Base-by-base conservation (phyloP, 306 rosid species). In the Cucumis hystrix region DNA sequence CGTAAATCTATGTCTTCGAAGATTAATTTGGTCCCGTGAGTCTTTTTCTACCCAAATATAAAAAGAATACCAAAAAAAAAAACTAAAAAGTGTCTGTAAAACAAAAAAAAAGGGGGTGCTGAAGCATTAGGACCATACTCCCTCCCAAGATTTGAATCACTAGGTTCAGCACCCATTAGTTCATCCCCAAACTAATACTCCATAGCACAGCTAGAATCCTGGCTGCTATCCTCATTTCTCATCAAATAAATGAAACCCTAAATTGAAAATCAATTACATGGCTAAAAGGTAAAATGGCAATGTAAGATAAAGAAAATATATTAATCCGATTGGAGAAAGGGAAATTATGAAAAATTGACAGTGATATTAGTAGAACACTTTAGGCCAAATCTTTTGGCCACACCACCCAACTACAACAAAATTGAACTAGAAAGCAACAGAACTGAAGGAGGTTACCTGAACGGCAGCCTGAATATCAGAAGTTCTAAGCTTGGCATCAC, bases 391-490 rank as follows among this genome's bases (percentile, higher is more conserved):
- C 62, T 16, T 72, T 51, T 45, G 45, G 41, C 45, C 15, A 47
- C 76, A 15, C 25, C 20, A 33, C 47, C 7, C 62, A 52, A 17
- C 17, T 6, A 51, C 37, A 47, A 70, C 52, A 71, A 71, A 71
- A 71, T 49, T 47, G 40, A 47, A 16, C 40, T 8, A 47, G 3
- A 45, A 72, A 73, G 52, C 77, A 76, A 43, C 18, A 56, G 28
- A 14, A 35, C 35, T 43, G 69, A 75, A 81, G 25, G 43, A 54
- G 28, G 63, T 73, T 83, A 96, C 99, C 92, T 96, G 99, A 64
- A 92, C 97, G 47, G 97, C 98, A 72, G 99, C 98, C 79, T 92
- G 96, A 78, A 96, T 88, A 81, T 96, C 99, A 67, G 97, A 92
- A 39, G 87, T 84, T 88, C 96, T 88, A 82, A 96, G 97, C 65